phyloP scores from a whole-genome alignment of 176 grass and related monocot genomes.

The Metroxylon sagu region DNA sequence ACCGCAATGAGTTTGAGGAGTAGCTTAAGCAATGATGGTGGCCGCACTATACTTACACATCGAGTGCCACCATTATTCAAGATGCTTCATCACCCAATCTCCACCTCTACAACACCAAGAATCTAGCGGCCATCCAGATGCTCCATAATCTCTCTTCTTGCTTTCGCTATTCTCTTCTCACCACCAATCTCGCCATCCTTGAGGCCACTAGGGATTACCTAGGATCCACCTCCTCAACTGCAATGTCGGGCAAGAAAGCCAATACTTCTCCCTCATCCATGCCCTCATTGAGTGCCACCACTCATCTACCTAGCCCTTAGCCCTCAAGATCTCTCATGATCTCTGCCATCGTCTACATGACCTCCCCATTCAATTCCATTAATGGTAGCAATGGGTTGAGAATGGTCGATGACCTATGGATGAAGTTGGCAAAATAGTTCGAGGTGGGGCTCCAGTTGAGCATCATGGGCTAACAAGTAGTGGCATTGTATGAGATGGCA shows the following conservation, averaged over 20 bases:
- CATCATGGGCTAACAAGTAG: constrained; percentile 36
- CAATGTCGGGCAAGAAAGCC: background rate
- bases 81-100: no score
- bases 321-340: background rate
- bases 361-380: background rate
- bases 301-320: no score
- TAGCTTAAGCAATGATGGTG: background rate
- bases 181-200: background rate
- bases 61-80: background rate
- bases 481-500: constrained; percentile 33
- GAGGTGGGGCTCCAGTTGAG: constrained; percentile 42
- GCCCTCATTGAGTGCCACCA: background rate
- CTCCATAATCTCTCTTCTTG: constrained; percentile 1
- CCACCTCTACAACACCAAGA: background rate
- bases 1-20: constrained; percentile 4
- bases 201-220: background rate
- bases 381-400: constrained; percentile 2
- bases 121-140: background rate
- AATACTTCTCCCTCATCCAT: constrained; percentile 1
- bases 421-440: constrained; percentile 34
- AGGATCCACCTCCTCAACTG: constrained; percentile 7
- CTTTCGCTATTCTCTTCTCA: background rate
- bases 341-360: background rate
- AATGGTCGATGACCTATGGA: constrained; percentile 29
- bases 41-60: background rate